A percentile compares a stretch with the other conserved stretches of the same genome.
These are phyloP conservation scores for Cladosporium sp. DNA, from an alignment of 2,329 filamentous ascomycete genomes.

Conservation along the genomic window DNA sequence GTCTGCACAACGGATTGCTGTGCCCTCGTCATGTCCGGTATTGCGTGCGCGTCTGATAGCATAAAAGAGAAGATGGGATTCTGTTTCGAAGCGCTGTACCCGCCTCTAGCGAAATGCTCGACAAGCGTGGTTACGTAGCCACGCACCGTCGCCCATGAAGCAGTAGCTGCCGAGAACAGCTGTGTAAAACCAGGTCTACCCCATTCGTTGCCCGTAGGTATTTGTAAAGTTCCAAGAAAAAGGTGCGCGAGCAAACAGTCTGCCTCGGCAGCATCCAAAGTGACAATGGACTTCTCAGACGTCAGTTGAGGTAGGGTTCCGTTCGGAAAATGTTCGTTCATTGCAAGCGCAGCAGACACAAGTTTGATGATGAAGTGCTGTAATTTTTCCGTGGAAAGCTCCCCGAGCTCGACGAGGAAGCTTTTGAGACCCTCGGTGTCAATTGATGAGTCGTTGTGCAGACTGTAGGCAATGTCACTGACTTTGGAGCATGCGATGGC, in stretches of 20 bases:
- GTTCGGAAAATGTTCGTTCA: too few relatives aligned
- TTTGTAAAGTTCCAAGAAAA: slow-evolving; percentile 14
- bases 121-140: slow-evolving; percentile 12
- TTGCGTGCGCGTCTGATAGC: too few relatives aligned
- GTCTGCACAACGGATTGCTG: too few relatives aligned
- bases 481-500: neutral
- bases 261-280: too few relatives aligned
- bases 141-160: neutral
- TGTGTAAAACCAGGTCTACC: slow-evolving; percentile 13
- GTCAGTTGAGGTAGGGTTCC: too few relatives aligned
- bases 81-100: neutral
- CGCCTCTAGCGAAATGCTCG: slow-evolving; percentile 13
- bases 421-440: neutral
- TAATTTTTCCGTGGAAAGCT: too few relatives aligned
- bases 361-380: too few relatives aligned
- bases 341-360: too few relatives aligned
- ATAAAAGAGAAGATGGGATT: neutral
- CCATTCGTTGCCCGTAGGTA: slow-evolving; percentile 12
- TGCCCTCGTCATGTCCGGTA: too few relatives aligned
- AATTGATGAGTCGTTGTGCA: slow-evolving; percentile 8
- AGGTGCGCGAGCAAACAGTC: neutral
- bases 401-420: neutral
- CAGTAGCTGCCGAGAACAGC: neutral
- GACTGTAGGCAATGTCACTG: slow-evolving; percentile 15
- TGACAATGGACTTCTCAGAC: too few relatives aligned